Conservation (phyloP, 31 red algal genomes). For the Bonnemaisonia californica region DNA sequence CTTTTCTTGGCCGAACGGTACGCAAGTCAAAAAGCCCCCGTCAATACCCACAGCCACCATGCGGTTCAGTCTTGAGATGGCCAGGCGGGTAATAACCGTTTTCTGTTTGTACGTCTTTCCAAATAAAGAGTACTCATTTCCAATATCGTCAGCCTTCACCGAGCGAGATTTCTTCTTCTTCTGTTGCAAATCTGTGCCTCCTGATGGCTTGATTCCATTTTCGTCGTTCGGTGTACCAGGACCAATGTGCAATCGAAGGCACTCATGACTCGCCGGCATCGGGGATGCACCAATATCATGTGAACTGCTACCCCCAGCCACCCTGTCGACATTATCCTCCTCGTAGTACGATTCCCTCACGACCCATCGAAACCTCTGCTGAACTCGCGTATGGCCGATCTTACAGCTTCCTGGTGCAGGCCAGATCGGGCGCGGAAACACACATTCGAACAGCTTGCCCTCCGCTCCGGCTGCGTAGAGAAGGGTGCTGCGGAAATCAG, state of each 20-base stretch:
- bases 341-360: too few species aligned
- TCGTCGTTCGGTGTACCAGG: neutral
- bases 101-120: slow-evolving; percentile 28
- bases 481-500: slow-evolving; percentile 17
- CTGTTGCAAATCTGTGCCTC: neutral
- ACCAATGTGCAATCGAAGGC: neutral
- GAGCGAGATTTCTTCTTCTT: neutral
- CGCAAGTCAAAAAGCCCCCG: slow-evolving; percentile 53
- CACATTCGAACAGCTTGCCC: slow-evolving; percentile 53
- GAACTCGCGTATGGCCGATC: slow-evolving; percentile 17
- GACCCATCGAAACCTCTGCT: slow-evolving; percentile 46
- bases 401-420: slow-evolving; percentile 18
- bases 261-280: too few species aligned
- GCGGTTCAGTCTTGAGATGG: slow-evolving; percentile 9
- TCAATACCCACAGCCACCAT: slow-evolving; percentile 59
- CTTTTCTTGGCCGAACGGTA: neutral
- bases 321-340: neutral
- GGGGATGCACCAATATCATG: neutral
- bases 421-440: slow-evolving; percentile 64
- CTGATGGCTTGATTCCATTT: neutral
- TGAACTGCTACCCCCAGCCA: neutral
- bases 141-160: neutral
- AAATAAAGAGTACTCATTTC: slow-evolving; percentile 33
- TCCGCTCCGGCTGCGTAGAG: slow-evolving; percentile 63
- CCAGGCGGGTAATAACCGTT: slow-evolving; percentile 35